Evolutionary conservation across 257 asterid genomes (phyloP).

Genomic region (Petunia secreta): DNA sequence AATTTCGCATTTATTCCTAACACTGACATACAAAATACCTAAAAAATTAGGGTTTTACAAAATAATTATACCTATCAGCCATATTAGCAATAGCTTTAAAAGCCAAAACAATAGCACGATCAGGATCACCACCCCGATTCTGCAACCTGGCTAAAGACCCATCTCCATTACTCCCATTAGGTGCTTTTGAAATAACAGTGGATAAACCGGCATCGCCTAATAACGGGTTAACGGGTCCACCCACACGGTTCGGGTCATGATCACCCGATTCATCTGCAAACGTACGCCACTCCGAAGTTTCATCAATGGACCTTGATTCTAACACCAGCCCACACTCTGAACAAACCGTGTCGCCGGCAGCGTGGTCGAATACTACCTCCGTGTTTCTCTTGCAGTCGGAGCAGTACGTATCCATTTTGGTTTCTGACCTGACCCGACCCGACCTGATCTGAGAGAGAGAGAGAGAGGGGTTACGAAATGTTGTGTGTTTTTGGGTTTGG

Average conservation of each 20-base stretch:
- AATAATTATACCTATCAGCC: constrained; percentile 77
- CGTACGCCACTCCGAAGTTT: constrained; percentile 91
- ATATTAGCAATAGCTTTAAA: constrained; percentile 80
- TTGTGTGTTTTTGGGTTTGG: background rate
- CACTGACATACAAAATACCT: too few relatives aligned
- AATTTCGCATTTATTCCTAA: too few relatives aligned
- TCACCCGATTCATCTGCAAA: constrained; percentile 95
- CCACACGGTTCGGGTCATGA: constrained; percentile 93
- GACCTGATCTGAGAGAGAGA: background rate
- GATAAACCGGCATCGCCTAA: constrained; percentile 71
- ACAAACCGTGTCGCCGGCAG: constrained; percentile 98
- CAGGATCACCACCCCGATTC: constrained; percentile 95
- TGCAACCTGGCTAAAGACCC: constrained; percentile 73
- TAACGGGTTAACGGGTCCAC: constrained; percentile 91
- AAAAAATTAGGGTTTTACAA: constrained; percentile 10
- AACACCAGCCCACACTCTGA: constrained; percentile 98
- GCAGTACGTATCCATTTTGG: constrained; percentile 58
- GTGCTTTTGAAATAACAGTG: constrained; percentile 74
- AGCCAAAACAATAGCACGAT: constrained; percentile 78
- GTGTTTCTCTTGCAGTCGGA: constrained; percentile 89
- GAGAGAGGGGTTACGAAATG: background rate
- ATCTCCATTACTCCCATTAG: constrained; percentile 57
- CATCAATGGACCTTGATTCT: constrained; percentile 88
- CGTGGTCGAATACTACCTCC: constrained; percentile 90
- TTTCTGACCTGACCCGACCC: background rate